A percentile compares a stretch with the other conserved stretches of the same genome.
phyloP scores from a whole-genome alignment of 176 grass and related monocot genomes.

The Musa troglodytarum region DNA sequence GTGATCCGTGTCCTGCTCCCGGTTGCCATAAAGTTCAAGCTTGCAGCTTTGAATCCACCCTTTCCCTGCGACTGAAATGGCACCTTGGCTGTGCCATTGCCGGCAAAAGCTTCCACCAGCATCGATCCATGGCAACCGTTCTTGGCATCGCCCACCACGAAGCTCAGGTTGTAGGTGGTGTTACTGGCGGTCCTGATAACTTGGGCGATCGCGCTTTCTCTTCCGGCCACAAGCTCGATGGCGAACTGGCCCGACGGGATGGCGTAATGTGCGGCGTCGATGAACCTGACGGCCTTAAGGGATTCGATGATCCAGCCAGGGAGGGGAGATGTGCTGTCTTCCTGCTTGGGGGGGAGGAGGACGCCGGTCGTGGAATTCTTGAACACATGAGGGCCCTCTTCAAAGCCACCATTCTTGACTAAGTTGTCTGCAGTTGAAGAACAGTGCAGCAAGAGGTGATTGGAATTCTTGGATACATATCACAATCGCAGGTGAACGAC shows the following conservation, averaged over 20 bases:
- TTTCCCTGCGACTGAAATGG: slow-evolving; percentile 55
- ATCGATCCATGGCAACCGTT: slow-evolving; percentile 93
- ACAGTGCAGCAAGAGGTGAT: not conserved
- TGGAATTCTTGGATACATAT: no score
- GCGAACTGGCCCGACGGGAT: slow-evolving; percentile 63
- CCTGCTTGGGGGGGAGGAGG: slow-evolving; percentile 43
- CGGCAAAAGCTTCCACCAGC: slow-evolving; percentile 81
- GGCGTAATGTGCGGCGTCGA: slow-evolving; percentile 71
- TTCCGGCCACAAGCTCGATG: slow-evolving; percentile 84
- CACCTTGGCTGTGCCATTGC: slow-evolving; percentile 70
- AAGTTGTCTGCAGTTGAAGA: slow-evolving; percentile 47
- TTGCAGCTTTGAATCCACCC: slow-evolving; percentile 33
- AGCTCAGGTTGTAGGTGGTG: slow-evolving; percentile 71
- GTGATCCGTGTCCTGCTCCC: slow-evolving; percentile 54
- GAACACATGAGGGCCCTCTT: slow-evolving; percentile 44
- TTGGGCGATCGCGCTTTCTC: slow-evolving; percentile 94
- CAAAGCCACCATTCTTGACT: slow-evolving; percentile 69
- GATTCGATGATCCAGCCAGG: slow-evolving; percentile 98
- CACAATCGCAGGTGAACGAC: no score
- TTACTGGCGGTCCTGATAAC: slow-evolving; percentile 66
- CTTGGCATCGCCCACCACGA: slow-evolving; percentile 66
- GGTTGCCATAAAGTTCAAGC: slow-evolving; percentile 49
- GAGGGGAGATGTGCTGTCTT: slow-evolving; percentile 70
- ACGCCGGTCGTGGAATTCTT: slow-evolving; percentile 50
- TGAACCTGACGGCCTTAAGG: slow-evolving; percentile 88